Conservation (phyloP, 2,329 filamentous ascomycete species). For the Chaetoscypha palmicola region DNA sequence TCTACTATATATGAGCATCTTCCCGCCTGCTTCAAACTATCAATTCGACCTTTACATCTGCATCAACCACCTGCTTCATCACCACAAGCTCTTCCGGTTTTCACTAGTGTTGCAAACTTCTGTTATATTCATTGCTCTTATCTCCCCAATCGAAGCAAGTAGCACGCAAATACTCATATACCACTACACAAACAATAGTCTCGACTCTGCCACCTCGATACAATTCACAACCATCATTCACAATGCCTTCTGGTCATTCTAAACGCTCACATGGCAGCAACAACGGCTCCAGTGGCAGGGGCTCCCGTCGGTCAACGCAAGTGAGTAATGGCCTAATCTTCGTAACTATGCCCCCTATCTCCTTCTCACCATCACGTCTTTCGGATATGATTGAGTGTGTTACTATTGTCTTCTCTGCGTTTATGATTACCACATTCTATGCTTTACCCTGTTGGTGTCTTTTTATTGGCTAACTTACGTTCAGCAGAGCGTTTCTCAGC, state of each 20-base stretch:
- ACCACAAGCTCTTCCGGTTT: too few species aligned
- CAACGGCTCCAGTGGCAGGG: slow-evolving; percentile 17
- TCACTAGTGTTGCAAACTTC: too few species aligned
- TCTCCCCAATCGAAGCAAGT: too few species aligned
- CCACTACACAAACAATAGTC: background rate
- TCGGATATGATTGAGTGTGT: too few species aligned
- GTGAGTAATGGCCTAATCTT: slow-evolving; percentile 29
- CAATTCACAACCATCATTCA: background rate
- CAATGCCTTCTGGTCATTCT: slow-evolving; percentile 20
- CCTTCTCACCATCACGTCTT: background rate
- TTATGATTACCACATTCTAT: background rate
- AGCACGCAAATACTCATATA: background rate
- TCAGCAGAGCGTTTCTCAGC: slow-evolving; percentile 34
- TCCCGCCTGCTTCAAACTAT: background rate
- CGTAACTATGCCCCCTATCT: slow-evolving; percentile 18
- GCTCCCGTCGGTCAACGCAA: slow-evolving; percentile 23
- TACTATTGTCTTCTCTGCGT: too few species aligned
- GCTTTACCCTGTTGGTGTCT: background rate
- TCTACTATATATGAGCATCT: slow-evolving; percentile 3
- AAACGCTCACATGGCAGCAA: slow-evolving; percentile 15
- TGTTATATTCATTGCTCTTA: too few species aligned
- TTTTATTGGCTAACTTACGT: slow-evolving; percentile 7
- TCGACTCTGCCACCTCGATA: too few species aligned
- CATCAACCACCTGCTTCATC: background rate
- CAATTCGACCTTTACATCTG: background rate